These are phyloP conservation scores for Nelumbo lutea DNA, from an alignment of 164 flowering plant genomes.

Conservation along the genomic window DNA sequence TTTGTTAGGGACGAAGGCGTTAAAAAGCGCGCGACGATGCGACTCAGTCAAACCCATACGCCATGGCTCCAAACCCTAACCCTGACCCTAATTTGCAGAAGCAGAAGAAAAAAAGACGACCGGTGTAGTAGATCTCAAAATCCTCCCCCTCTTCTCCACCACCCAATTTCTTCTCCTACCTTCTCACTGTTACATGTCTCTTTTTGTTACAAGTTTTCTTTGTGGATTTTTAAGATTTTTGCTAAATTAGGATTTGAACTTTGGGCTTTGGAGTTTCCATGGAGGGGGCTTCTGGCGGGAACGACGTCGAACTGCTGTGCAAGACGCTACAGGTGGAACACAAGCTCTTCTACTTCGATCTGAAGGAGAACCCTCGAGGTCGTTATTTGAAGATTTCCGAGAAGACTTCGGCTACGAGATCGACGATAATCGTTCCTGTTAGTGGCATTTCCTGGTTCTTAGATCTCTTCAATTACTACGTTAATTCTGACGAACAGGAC, in stretches of 20 bases:
- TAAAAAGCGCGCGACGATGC: constrained; percentile 15
- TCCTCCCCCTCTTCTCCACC: background rate
- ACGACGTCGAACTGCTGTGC: constrained; percentile 80
- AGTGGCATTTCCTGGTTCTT: constrained; percentile 89
- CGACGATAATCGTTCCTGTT: constrained; percentile 90
- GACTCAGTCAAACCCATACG: constrained; percentile 17
- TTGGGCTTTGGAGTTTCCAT: constrained; percentile 10
- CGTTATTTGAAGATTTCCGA: constrained; percentile 91
- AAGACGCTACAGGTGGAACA: constrained; percentile 98
- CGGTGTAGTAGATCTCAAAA: too few species aligned
- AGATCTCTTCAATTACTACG: constrained; percentile 95
- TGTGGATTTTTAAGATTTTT: too few species aligned
- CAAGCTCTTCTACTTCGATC: constrained; percentile 96
- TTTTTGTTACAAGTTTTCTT: too few species aligned
- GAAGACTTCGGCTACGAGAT: constrained; percentile 92
- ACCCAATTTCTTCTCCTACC: too few species aligned
- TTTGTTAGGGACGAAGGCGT: constrained; percentile 16
- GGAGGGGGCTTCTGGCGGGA: constrained; percentile 68
- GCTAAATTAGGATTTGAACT: background rate
- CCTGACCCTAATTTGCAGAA: constrained; percentile 15
- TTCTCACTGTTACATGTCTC: background rate
- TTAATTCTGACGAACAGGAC: constrained; percentile 68
- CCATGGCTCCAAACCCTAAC: constrained; percentile 13
- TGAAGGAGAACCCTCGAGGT: constrained; percentile 97
- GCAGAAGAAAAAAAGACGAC: background rate